A percentile compares a stretch with the other conserved stretches of the same genome.
These are phyloP conservation scores for Funneliformis caledonium DNA, from an alignment of 371 early-diverging fungal genomes.

Conservation along the genomic window DNA sequence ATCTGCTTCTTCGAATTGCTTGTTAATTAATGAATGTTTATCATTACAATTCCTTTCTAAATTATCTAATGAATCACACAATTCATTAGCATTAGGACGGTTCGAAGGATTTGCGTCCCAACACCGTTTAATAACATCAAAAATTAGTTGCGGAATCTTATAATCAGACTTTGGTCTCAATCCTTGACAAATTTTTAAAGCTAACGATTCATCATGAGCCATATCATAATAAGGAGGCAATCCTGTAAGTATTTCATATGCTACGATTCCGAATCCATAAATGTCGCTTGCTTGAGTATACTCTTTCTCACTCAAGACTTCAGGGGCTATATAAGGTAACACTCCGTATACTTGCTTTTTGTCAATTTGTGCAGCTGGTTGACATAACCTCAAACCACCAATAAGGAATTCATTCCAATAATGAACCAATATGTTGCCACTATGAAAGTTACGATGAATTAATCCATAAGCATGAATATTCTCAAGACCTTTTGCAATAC, in stretches of 20 bases:
- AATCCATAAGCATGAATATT: conserved; percentile 3
- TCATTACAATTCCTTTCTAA: not conserved
- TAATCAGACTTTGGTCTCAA: not conserved
- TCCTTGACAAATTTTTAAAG: conserved; percentile 14
- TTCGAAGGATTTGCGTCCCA: conserved; percentile 17
- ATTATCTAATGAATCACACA: not conserved
- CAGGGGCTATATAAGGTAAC: conserved; percentile 27
- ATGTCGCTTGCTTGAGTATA: conserved; percentile 8
- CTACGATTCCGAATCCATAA: conserved; percentile 14
- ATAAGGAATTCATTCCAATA: not conserved
- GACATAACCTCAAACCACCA: too few species aligned
- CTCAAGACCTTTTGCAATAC: conserved; percentile 11
- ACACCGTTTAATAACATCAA: conserved; percentile 13
- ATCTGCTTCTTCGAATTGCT: not conserved
- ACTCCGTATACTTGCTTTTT: conserved; percentile 4
- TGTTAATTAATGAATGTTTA: too few species aligned
- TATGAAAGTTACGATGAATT: conserved; percentile 23
- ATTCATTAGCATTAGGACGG: not conserved
- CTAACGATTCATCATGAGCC: not conserved
- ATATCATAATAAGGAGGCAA: not conserved
- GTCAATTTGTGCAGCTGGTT: not conserved
- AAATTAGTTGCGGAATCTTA: not conserved
- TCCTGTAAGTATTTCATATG: conserved; percentile 6
- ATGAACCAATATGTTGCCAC: conserved; percentile 20
- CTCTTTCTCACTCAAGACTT: not conserved